Conservation (phyloP, 331 rosid genomes). For the Malus hybrid region DNA sequence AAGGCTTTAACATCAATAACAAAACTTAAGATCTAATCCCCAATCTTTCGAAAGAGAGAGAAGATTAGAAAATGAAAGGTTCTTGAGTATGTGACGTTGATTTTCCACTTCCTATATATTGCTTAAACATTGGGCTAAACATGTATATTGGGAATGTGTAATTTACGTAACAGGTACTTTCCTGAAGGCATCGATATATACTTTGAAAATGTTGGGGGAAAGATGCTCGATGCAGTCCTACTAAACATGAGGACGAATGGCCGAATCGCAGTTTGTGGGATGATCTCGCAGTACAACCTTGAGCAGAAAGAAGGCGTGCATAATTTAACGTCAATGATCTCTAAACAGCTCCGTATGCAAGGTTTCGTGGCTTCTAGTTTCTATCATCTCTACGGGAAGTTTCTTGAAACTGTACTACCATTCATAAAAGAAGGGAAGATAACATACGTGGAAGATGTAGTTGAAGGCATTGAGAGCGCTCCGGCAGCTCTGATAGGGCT, state of each 20-base stretch:
- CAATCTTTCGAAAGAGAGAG: background rate
- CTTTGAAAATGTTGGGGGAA: conserved; percentile 21
- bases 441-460: conserved; percentile 6
- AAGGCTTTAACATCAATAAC: background rate
- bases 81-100: background rate
- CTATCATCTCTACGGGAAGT: conserved; percentile 3
- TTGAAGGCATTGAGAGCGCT: conserved; percentile 2
- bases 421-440: background rate
- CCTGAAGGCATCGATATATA: conserved; percentile 18
- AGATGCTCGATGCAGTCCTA: conserved; percentile 14
- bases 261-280: conserved; percentile 11
- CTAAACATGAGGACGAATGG: conserved; percentile 4
- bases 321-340: background rate
- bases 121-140: background rate
- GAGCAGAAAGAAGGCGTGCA: conserved; percentile 7
- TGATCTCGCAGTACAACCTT: conserved; percentile 25
- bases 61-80: background rate
- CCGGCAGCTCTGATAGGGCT: background rate
- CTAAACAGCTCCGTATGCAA: background rate
- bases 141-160: background rate
- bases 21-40: background rate
- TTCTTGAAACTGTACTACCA: conserved; percentile 1
- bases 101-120: background rate
- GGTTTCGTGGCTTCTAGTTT: background rate
- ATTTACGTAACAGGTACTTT: background rate